Base-by-base conservation (phyloP, 2,329 filamentous ascomycete species). In the Fusarium sp. region DNA sequence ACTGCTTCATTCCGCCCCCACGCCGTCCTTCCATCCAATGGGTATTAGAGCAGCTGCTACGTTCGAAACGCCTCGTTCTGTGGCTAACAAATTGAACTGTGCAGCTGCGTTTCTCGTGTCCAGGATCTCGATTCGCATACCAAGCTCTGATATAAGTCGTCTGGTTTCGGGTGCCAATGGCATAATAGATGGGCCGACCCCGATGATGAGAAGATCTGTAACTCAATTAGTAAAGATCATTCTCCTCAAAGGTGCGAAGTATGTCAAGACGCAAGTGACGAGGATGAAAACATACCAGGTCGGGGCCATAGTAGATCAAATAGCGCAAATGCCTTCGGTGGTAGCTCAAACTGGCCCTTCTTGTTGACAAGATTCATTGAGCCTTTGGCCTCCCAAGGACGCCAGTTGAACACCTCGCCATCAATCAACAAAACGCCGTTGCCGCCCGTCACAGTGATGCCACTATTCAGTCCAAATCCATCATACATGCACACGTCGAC, bases 21-120 rank as follows among this genome's bases (percentile, higher is more conserved):
- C 73, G 4, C 87, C 87, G 65, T 93, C 92, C 76, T 86, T 89
- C 93, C 94, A 97, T 5, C 94, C 95, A 59, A 96, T 87, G 1
- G 95, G 95, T 81, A 98, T 89, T 82, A 99, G 81, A 15, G 95
- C 95, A 5, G 94, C 95, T 33, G 95, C 95, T 70, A 98, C 91
- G 77, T 95, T 92, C 26, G 90, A 87, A 11, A 96, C 91, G 3
- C 96, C 95, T 57, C 96, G 87, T 84, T 99, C 96, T 24, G 95
- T 98, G n/a, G 95, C 95, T 61, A 99, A 84, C 78, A 99, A 81
- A 80, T 99, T 99, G 82, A 96, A 99, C 81, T 98, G 95, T 38
- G 95, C 92, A 3, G 95, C 94, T 14, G 96, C 96, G 82, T 98
- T 98, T 71, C 94, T 87, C 36, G 96, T 98, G 83, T 98, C 96